Evolutionary conservation across 1,284 basidiomycete genomes (phyloP), one percentile per base, ranked within the genome.

Genomic region (Melampsora abietis-canadensis): DNA sequence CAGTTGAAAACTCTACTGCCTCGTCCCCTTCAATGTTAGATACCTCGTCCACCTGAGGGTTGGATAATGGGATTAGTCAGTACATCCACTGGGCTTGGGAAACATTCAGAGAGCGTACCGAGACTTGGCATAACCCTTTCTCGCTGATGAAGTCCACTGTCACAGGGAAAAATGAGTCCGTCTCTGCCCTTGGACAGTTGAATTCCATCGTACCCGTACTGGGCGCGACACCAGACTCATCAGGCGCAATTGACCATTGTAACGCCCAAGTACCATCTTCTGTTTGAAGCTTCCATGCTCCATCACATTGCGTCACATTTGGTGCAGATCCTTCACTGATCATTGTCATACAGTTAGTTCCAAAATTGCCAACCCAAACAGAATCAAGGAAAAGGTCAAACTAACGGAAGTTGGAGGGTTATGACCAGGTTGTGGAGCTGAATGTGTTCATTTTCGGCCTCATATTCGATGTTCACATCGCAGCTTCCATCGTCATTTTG

Each of bases 401-500:
- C 90, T 81, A 82, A 92, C 87, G 94, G 93, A 64, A 98, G 87
- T 31, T 95, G 94, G 78, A 98, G 94, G 68, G 90, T 89, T 77
- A 98, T 92, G 78, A 89, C 86, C 44, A 95, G 87, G 80, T 96
- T 92, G 80, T 91, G 88, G 3, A 98, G 85, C 0, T 87, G 86
- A 73, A 95, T 83, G 6, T 69, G 51, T 7, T 78, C 51, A 76
- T 87, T 87, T 77, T 89, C 87, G 63, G 98, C 89, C 82, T 98
- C 94, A 82, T 96, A 98, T 82, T 98, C 95, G 79, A 98, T 92
- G 81, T 91, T 95, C 74, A 97, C 92, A 78, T 96, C 93, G 78
- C 89, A 92, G 0, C 89, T 89, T 31, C 92, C 92, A 78, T 93
- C 89, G 78, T 92, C 93, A 65, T 90, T 89, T 1, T 91, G 89